These are phyloP conservation scores for Cynara cardunculus DNA, from an alignment of 129 eudicot genomes.

Conservation along the genomic window DNA sequence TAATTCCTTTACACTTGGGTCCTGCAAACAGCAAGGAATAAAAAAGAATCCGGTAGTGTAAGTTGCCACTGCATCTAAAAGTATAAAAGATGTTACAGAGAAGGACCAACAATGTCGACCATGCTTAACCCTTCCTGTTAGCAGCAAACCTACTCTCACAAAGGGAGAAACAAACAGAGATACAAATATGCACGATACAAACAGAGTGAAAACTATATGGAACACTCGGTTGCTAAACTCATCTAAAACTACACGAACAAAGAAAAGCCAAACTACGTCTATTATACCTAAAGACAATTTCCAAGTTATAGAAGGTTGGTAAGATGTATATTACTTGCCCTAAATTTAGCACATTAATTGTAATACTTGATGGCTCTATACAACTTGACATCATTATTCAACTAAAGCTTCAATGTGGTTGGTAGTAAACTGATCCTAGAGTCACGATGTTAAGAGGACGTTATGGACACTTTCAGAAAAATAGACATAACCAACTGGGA, in stretches of 20 bases:
- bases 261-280: background rate
- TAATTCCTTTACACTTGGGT: conserved; percentile 89
- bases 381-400: background rate
- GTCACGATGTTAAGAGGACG: background rate
- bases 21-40: conserved; percentile 37
- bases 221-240: background rate
- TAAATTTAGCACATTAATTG: background rate
- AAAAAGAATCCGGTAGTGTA: background rate
- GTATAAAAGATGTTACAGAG: background rate
- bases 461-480: background rate
- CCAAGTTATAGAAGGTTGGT: background rate
- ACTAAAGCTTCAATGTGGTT: background rate
- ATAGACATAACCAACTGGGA: background rate
- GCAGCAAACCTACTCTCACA: background rate
- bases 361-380: background rate
- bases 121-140: background rate
- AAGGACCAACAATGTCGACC: background rate
- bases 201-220: background rate
- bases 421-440: background rate
- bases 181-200: background rate
- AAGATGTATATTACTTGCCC: background rate
- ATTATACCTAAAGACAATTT: background rate
- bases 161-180: background rate
- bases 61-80: conserved; percentile 8
- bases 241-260: background rate